phyloP scores from a whole-genome alignment of 2,329 filamentous ascomycete genomes.

The Stagonosporopsis rhizophila region DNA sequence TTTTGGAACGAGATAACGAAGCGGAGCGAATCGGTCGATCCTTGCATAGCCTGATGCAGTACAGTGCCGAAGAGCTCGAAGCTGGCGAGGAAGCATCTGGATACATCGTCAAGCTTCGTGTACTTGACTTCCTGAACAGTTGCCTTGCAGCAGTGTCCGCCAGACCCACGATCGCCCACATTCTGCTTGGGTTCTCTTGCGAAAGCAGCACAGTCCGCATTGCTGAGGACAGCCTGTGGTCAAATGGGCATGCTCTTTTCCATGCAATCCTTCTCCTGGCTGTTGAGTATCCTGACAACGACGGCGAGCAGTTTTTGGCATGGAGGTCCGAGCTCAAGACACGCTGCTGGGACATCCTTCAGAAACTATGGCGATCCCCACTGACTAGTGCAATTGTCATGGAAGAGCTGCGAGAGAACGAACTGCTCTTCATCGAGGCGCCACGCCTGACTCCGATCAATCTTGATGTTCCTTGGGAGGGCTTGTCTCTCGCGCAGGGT shows the following conservation, averaged over 20 bases:
- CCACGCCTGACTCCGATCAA: constrained; percentile 74
- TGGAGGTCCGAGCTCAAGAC: constrained; percentile 55
- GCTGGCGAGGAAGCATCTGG: constrained; percentile 72
- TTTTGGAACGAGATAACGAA: constrained; percentile 82
- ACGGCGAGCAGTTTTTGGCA: constrained; percentile 52
- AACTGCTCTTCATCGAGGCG: constrained; percentile 81
- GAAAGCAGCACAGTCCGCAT: constrained; percentile 73
- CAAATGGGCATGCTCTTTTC: constrained; percentile 76
- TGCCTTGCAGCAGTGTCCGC: constrained; percentile 78
- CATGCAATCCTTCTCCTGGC: constrained; percentile 80
- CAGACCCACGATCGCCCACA: constrained; percentile 86
- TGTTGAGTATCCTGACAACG: constrained; percentile 70
- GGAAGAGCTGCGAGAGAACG: constrained; percentile 78
- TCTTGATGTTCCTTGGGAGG: constrained; percentile 76
- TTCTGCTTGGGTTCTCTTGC: constrained; percentile 87
- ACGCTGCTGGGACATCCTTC: constrained; percentile 66
- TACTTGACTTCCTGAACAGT: constrained; percentile 84
- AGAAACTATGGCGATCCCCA: constrained; percentile 82
- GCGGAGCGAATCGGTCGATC: constrained; percentile 79
- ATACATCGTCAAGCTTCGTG: constrained; percentile 82
- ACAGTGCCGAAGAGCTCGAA: constrained; percentile 73
- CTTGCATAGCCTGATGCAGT: constrained; percentile 71
- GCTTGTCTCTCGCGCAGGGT: constrained; percentile 61
- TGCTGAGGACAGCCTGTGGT: constrained; percentile 73
- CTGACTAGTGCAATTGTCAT: constrained; percentile 79